These are phyloP conservation scores for Penicillium verhagenii DNA, from an alignment of 495 filamentous ascomycete genomes.

Conservation along the genomic window DNA sequence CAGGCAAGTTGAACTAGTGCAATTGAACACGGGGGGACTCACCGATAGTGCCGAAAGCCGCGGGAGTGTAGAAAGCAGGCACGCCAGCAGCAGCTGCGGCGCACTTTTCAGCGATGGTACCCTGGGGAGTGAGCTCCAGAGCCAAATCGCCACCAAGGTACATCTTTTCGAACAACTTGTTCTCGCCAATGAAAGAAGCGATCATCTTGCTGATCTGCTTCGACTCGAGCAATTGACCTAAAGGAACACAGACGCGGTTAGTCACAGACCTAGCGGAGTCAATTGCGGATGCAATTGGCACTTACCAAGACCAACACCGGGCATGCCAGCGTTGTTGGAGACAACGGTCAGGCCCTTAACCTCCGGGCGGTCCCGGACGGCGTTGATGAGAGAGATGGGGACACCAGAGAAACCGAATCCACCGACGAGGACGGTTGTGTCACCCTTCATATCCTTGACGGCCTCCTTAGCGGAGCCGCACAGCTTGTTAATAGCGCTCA, in stretches of 20 bases:
- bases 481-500: slow-evolving; percentile 74
- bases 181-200: slow-evolving; percentile 84
- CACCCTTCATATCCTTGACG: slow-evolving; percentile 69
- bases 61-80: slow-evolving; percentile 88
- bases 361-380: slow-evolving; percentile 67
- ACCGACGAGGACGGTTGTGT: slow-evolving; percentile 70
- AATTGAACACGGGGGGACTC: background rate
- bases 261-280: background rate
- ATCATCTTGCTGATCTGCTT: slow-evolving; percentile 88
- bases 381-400: slow-evolving; percentile 79
- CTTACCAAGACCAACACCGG: slow-evolving; percentile 67
- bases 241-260: background rate
- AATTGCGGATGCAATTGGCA: background rate
- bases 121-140: slow-evolving; percentile 84
- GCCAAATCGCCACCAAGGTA: slow-evolving; percentile 79
- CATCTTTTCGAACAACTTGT: slow-evolving; percentile 84
- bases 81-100: slow-evolving; percentile 80
- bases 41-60: slow-evolving; percentile 75
- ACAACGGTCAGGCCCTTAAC: slow-evolving; percentile 77
- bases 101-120: slow-evolving; percentile 83
- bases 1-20: background rate
- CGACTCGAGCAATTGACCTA: slow-evolving; percentile 63
- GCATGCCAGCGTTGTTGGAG: slow-evolving; percentile 88
- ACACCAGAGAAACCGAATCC: slow-evolving; percentile 86
- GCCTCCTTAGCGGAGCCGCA: slow-evolving; percentile 68